Base-by-base conservation (phyloP, 106 monocot species). In the Phalaenopsis equestris region DNA sequence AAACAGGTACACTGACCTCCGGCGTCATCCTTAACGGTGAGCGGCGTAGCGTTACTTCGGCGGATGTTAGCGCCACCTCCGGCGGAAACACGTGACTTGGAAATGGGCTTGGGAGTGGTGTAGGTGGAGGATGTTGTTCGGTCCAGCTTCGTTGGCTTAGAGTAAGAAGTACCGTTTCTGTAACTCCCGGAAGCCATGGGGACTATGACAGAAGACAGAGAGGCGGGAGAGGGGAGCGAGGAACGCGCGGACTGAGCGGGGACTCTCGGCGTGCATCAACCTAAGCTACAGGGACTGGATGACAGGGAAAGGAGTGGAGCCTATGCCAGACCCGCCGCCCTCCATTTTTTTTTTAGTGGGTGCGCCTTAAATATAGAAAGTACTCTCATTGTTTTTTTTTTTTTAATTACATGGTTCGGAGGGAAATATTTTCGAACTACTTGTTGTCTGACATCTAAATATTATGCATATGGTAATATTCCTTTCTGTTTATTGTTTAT, bases 131-230 rank as follows among this genome's bases (percentile, higher is more conserved):
- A 76, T 12, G 49, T 5, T 24, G 76, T 14, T 1, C 76, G 76
- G 49, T 76, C 76, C 49, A 49, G 76, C 76, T 76, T 76, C 48
- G n/a, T 30, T 36, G 74, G 18, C 76, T 76, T 76, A 6, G 76
- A 8, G 24, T 76, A 49, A 6, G 76, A 8, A 48, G 76, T n/a
- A 49, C 76, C 76, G n/a, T 76, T 76, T 24, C 76, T 52, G 76
- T 76, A 76, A 48, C 24, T 76, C 24, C 76, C 76, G 21, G 76
- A 48, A 76, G 76, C 76, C 76, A 76, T 76, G 30, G 49, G 17
- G 24, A 42, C 10, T 52, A n/a, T 6, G 23, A 16, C 43, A 4
- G 19, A n/a, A 45, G 48, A 30, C 1, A 49, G 52, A 76, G n/a
- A 18, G 74, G 5, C 2, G 45, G 74, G 0, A 36, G 24, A 45